A percentile compares a stretch with the other conserved stretches of the same genome.
phyloP scores from a whole-genome alignment of 2,329 filamentous ascomycete species.

The Phymatotrichopsis omnivora region DNA sequence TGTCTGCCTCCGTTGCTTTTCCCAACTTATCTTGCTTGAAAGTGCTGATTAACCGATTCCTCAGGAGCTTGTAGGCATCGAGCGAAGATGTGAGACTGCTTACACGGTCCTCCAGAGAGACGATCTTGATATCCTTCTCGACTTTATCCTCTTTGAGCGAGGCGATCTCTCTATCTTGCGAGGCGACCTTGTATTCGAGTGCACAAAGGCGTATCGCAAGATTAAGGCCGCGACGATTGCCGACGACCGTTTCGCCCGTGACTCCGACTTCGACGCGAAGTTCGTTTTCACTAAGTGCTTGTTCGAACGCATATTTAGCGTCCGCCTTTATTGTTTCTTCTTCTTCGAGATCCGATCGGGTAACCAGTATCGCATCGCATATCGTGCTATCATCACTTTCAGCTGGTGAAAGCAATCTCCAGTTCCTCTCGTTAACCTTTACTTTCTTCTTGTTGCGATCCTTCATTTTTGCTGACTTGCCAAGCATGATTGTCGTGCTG shows the following conservation, averaged over 20 bases:
- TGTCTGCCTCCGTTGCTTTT: conserved; percentile 4
- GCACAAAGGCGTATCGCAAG: conserved; percentile 9
- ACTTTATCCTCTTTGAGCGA: conserved; percentile 1
- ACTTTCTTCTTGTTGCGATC: conserved; percentile 5
- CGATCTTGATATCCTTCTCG: conserved; percentile 2
- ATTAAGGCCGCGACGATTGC: conserved; percentile 8
- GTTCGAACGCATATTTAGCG: conserved; percentile 1
- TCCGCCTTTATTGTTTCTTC: conserved; percentile 2
- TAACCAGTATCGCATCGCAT: conserved; percentile 8
- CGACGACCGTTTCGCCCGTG: not conserved
- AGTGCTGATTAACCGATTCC: conserved; percentile 14
- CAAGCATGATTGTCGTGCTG: conserved; percentile 14
- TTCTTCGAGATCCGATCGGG: conserved; percentile 1
- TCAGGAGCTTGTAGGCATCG: conserved; percentile 7
- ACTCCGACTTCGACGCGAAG: conserved; percentile 6
- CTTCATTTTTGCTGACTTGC: conserved; percentile 13
- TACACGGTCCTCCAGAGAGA: conserved; percentile 12
- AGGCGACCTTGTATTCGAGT: conserved; percentile 1
- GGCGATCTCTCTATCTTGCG: not conserved
- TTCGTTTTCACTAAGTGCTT: conserved; percentile 2
- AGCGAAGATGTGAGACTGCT: conserved; percentile 11
- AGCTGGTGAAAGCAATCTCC: conserved; percentile 5
- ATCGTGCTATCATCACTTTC: conserved; percentile 11
- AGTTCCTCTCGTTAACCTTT: conserved; percentile 2
- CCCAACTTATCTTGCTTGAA: conserved; percentile 16